Conservation (phyloP, 495 filamentous ascomycete genomes). For the Talaromyces borbonicus region DNA sequence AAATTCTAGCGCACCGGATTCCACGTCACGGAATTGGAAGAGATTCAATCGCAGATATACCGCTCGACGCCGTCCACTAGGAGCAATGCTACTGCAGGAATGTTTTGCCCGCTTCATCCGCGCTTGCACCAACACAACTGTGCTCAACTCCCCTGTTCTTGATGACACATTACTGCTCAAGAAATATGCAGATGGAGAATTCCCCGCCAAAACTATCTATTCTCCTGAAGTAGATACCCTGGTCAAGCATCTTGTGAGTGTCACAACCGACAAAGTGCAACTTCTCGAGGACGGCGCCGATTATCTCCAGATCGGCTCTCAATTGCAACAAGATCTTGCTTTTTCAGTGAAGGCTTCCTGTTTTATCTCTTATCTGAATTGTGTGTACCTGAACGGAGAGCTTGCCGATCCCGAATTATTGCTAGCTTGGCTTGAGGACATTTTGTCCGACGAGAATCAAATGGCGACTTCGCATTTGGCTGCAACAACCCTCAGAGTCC, state of each 20-base stretch:
- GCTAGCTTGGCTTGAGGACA: conserved; percentile 76
- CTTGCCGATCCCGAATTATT: conserved; percentile 72
- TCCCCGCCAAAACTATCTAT: conserved; percentile 40
- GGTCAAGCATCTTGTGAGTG: conserved; percentile 60
- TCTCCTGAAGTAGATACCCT: conserved; percentile 29
- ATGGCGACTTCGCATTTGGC: conserved; percentile 71
- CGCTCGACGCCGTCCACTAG: conserved; percentile 64
- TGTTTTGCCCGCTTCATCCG: conserved; percentile 78
- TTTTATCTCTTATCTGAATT: conserved; percentile 77
- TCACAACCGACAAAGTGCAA: conserved; percentile 72
- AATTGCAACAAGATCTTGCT: conserved; percentile 79
- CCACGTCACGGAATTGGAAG: conserved; percentile 65
- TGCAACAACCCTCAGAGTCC: conserved; percentile 63
- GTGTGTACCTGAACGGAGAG: conserved; percentile 66
- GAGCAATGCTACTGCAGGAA: conserved; percentile 84
- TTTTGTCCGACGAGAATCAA: conserved; percentile 64
- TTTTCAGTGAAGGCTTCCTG: conserved; percentile 76
- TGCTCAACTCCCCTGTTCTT: conserved; percentile 49
- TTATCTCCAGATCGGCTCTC: conserved; percentile 73
- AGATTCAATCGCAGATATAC: conserved; percentile 75
- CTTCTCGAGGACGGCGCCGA: conserved; percentile 83
- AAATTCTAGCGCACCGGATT: conserved; percentile 36
- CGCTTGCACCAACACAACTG: conserved; percentile 61
- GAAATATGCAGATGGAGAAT: conserved; percentile 48
- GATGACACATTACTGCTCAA: conserved; percentile 60